These are phyloP conservation scores for Escovopsis sp. DNA, from an alignment of 2,329 filamentous ascomycete genomes.

Conservation along the genomic window DNA sequence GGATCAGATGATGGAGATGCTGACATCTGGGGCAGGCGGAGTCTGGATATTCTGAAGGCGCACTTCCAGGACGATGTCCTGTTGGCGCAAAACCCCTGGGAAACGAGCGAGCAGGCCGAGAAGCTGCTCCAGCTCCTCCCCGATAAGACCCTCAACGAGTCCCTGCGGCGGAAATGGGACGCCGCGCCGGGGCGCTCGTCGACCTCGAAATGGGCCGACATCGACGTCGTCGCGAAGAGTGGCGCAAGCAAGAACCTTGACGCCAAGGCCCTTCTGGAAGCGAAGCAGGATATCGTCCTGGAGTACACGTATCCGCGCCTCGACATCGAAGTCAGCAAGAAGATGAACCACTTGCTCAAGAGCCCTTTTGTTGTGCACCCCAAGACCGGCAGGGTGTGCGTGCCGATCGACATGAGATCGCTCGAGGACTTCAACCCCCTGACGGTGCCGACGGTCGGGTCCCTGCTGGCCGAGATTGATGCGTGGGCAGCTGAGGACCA, in stretches of 20 bases:
- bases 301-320: conserved; percentile 97
- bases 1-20: too few species aligned
- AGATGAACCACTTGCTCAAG: conserved; percentile 95
- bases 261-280: conserved; percentile 59
- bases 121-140: conserved; percentile 75
- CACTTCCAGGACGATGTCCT: conserved; percentile 80
- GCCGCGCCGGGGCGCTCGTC: conserved; percentile 65
- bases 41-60: conserved; percentile 67
- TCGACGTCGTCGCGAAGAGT: conserved; percentile 69
- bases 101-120: conserved; percentile 51
- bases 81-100: conserved; percentile 75
- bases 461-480: conserved; percentile 78
- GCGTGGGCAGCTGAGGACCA: conserved; percentile 46
- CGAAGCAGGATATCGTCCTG: conserved; percentile 89
- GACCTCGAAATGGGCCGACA: conserved; percentile 81
- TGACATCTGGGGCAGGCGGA: conserved; percentile 40
- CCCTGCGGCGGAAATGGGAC: conserved; percentile 82
- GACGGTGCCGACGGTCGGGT: conserved; percentile 68
- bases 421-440: conserved; percentile 80
- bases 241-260: conserved; percentile 62
- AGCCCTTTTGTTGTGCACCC: conserved; percentile 94
- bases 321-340: conserved; percentile 94
- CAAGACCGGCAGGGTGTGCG: conserved; percentile 84
- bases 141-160: conserved; percentile 60
- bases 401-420: conserved; percentile 66